Conservation (phyloP, 257 asterid genomes). For the Przewalskia tangutica region DNA sequence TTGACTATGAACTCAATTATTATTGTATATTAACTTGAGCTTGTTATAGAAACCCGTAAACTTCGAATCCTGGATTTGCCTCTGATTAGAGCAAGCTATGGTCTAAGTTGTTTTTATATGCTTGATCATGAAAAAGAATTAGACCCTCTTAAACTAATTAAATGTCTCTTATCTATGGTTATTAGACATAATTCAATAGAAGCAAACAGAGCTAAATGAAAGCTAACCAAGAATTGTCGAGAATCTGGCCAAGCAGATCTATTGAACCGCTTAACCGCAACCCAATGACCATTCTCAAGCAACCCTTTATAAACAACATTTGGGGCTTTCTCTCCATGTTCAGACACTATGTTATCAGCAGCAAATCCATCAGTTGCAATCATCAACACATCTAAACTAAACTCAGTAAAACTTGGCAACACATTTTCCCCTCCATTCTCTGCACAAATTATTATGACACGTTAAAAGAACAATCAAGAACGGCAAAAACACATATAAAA, state of each 20-base stretch:
- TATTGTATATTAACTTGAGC: background rate
- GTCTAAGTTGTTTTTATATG: background rate
- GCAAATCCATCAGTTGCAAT: constrained; percentile 32
- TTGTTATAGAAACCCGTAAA: background rate
- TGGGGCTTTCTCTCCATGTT: constrained; percentile 49
- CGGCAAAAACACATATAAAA: background rate
- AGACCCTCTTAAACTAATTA: background rate
- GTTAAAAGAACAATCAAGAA: background rate
- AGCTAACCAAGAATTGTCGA: constrained; percentile 31
- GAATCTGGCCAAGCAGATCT: constrained; percentile 43
- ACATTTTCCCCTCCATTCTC: constrained; percentile 26
- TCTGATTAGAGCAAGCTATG: background rate
- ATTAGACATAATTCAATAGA: background rate
- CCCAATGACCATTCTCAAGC: constrained; percentile 19
- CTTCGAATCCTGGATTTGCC: background rate
- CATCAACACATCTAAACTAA: constrained; percentile 26
- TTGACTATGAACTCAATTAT: background rate
- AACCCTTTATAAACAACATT: constrained; percentile 37
- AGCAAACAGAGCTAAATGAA: background rate
- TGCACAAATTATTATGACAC: background rate
- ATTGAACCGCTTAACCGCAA: constrained; percentile 43
- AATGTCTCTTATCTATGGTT: background rate
- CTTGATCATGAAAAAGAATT: background rate
- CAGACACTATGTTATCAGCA: constrained; percentile 35
- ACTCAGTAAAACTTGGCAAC: constrained; percentile 25